A percentile compares a stretch with the other conserved stretches of the same genome.
Conservation (phyloP, 768 basidiomycete species). For the Glaciozyma antarctica region DNA sequence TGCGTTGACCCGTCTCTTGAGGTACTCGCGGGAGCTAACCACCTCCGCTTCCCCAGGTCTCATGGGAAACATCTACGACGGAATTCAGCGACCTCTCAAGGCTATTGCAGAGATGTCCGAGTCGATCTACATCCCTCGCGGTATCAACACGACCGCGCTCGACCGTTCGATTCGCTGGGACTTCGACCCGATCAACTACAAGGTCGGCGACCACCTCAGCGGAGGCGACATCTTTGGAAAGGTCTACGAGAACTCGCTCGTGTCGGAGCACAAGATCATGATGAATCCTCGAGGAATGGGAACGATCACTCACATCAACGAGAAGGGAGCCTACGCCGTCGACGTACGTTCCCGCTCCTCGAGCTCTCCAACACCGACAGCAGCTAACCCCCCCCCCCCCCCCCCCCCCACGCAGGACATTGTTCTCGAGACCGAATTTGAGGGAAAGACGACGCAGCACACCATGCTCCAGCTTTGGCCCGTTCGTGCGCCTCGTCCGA, state of each 20-base stretch:
- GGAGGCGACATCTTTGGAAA: conserved; percentile 93
- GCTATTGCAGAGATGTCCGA: conserved; percentile 93
- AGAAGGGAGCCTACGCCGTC: conserved; percentile 86
- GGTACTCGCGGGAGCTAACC: neutral
- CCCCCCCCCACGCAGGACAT: conserved; percentile 65
- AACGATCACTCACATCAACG: conserved; percentile 84
- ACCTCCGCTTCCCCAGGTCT: conserved; percentile 51
- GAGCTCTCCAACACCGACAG: neutral
- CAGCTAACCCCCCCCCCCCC: neutral
- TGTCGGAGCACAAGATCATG: conserved; percentile 96
- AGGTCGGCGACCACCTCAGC: conserved; percentile 91
- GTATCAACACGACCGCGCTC: conserved; percentile 93
- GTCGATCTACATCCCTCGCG: conserved; percentile 98
- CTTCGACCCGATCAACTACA: conserved; percentile 72
- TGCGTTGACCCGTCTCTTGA: conserved; percentile 39
- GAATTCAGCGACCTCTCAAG: conserved; percentile 45
- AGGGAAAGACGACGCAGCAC: conserved; percentile 86
- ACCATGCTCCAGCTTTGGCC: conserved; percentile 99
- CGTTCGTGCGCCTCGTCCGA: conserved; percentile 91
- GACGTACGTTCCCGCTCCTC: conserved; percentile 50
- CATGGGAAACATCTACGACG: conserved; percentile 78
- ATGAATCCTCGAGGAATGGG: conserved; percentile 85
- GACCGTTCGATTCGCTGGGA: conserved; percentile 87
- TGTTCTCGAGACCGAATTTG: conserved; percentile 93
- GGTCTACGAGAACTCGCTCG: conserved; percentile 94